Base-by-base conservation (phyloP, 2,329 filamentous ascomycete species). In the Aspergillus cejpii region DNA sequence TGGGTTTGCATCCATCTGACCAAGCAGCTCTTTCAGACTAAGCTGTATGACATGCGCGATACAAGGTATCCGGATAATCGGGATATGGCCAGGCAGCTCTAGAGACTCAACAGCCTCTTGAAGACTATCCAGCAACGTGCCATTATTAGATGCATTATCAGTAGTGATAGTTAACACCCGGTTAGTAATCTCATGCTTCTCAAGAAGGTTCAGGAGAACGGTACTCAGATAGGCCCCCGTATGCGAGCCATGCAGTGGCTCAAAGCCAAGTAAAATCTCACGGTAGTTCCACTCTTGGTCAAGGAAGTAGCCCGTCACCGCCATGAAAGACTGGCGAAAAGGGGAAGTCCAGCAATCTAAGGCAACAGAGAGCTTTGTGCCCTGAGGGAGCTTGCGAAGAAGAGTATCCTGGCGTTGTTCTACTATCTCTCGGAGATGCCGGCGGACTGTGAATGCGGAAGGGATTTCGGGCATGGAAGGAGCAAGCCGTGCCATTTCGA, bases 41-140 rank as follows among this genome's bases (percentile, higher is more conserved):
- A 47, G 41, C 27, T 47, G 37, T 7, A 43, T 47, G 28, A 47
- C 40, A 31, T 47, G 41, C 15, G 41, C 45, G 23, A 43, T 43
- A 44, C 39, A 47, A 14, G 33, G 45, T 6, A 39, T 59, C 51
- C 37, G 37, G 26, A 47, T 41, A 37, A 43, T 37, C 2, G 36
- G 21, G 3, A 37, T 39, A 26, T 37, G 7, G 28, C 23, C 31
- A 28, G 27, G 7, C 3, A 44, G 6, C 20, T 42, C 27, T 12
- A 47, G 34, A 10, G 36, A 28, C n/a, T 28, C 5, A 19, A 43
- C 6, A 6, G 45, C 15, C 15, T 41, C 37, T 34, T 47, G 15
- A 15, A 36, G n/a, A 17, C 33, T 44, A n/a, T 3, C 11, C 7
- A 44, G 5, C 27, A 40, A 39, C 6, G 42, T 39, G 2, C 12